phyloP scores from a whole-genome alignment of 2,329 filamentous ascomycete genomes.

The Cercospora citrullina region DNA sequence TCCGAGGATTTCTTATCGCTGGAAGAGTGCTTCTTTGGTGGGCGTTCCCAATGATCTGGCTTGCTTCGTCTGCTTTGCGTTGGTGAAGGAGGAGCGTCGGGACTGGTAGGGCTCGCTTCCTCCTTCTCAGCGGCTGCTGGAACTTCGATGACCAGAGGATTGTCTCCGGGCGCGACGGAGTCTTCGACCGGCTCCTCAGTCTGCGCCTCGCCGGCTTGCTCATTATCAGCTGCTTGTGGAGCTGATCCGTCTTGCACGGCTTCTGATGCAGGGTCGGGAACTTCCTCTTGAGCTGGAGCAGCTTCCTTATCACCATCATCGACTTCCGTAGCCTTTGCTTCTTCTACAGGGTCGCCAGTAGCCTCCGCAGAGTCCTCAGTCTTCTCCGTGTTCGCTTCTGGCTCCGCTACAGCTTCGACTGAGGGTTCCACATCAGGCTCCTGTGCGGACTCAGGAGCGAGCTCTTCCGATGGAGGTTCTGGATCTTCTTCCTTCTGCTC shows the following conservation, averaged over 20 bases:
- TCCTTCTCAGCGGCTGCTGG: neutral
- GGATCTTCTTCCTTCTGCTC: neutral
- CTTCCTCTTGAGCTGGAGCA: neutral
- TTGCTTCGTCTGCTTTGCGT: conserved; percentile 29
- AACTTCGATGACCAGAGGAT: neutral
- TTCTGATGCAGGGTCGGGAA: neutral
- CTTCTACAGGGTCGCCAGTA: neutral
- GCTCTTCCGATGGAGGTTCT: neutral
- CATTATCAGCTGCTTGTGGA: neutral
- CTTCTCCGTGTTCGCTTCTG: neutral
- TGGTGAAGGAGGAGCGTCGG: conserved; percentile 27
- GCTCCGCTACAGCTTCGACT: neutral
- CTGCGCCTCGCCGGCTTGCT: neutral
- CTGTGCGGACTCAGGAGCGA: neutral
- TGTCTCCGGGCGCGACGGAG: neutral
- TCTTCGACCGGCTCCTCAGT: neutral
- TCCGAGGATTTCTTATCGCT: conserved; percentile 24
- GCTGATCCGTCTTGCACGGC: neutral
- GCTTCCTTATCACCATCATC: neutral
- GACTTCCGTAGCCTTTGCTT: neutral
- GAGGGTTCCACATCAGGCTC: neutral
- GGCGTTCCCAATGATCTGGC: conserved; percentile 30
- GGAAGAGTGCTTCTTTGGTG: conserved; percentile 20
- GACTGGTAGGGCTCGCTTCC: neutral
- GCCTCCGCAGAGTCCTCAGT: neutral